A percentile compares a stretch with the other conserved stretches of the same genome.
Evolutionary conservation across 2,329 filamentous ascomycete species (phyloP).

Genomic region (Didymella pomorum): DNA sequence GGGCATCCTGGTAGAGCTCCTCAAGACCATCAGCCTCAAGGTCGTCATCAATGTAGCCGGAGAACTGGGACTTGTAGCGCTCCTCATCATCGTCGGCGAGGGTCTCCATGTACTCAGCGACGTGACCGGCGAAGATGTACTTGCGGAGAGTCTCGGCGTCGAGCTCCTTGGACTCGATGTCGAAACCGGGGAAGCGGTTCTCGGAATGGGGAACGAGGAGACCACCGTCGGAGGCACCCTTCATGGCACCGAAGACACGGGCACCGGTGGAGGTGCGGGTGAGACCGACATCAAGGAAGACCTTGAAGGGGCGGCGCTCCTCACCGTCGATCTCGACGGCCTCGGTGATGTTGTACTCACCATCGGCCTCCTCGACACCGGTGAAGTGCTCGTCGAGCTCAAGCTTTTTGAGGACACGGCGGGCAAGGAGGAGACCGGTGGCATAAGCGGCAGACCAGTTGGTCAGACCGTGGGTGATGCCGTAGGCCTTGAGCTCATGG

Average conservation of each 20-base stretch:
- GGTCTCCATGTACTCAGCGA: constrained; percentile 99
- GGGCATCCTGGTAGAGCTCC: constrained; percentile 94
- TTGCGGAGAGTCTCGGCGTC: constrained; percentile 96
- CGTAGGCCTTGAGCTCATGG: constrained; percentile 97
- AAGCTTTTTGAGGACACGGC: constrained; percentile 96
- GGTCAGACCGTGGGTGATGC: constrained; percentile 97
- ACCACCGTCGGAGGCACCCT: constrained; percentile 98
- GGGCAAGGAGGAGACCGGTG: constrained; percentile 95
- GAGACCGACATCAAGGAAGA: constrained; percentile 97
- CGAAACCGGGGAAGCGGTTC: constrained; percentile 99
- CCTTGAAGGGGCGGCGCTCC: constrained; percentile 97
- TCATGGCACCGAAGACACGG: constrained; percentile 99
- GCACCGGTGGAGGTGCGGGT: constrained; percentile 97
- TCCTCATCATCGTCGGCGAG: constrained; percentile 99
- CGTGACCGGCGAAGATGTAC: constrained; percentile 99
- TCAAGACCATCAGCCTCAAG: constrained; percentile 95
- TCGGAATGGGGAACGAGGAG: constrained; percentile 97
- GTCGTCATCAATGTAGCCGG: constrained; percentile 96
- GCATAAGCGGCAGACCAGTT: constrained; percentile 99
- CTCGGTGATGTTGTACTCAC: constrained; percentile 96
- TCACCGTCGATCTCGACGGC: constrained; percentile 90
- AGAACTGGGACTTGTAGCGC: constrained; percentile 98
- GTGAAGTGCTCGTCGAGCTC: constrained; percentile 90
- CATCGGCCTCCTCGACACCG: constrained; percentile 96
- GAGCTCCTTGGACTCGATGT: constrained; percentile 97